Evolutionary conservation across 2,329 filamentous ascomycete species (phyloP).

Genomic region (Fusarium pseudoanthophilum): DNA sequence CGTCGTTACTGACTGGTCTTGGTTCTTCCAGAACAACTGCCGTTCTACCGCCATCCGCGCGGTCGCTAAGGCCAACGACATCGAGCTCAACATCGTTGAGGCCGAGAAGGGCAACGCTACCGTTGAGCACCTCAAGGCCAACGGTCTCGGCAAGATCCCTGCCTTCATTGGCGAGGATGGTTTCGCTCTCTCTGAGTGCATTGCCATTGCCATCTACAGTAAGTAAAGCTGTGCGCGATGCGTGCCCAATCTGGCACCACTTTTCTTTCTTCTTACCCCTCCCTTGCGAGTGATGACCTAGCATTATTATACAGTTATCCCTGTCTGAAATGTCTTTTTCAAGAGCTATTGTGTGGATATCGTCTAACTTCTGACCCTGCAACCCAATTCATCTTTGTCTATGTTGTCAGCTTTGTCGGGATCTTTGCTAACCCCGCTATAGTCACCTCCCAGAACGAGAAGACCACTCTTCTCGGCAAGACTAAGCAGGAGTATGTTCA

Average conservation of each 20-base stretch:
- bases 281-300: constrained; percentile 71
- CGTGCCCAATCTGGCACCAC: constrained; percentile 22
- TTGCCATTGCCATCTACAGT: constrained; percentile 98
- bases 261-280: constrained; percentile 45
- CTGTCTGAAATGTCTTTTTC: constrained; percentile 82
- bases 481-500: constrained; percentile 95
- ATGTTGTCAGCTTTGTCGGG: constrained; percentile 44
- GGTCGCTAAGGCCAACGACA: constrained; percentile 96
- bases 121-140: constrained; percentile 84
- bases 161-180: constrained; percentile 93
- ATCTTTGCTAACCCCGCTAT: constrained; percentile 49
- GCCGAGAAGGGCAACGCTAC: constrained; percentile 73
- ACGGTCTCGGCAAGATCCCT: constrained; percentile 90
- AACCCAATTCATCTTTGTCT: constrained; percentile 40
- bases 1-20: constrained; percentile 50
- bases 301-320: constrained; percentile 93
- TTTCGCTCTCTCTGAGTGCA: constrained; percentile 86
- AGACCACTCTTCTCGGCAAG: constrained; percentile 98
- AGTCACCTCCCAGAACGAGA: constrained; percentile 99
- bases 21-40: constrained; percentile 76
- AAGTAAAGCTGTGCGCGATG: constrained; percentile 59
- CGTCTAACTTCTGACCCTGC: constrained; percentile 82
- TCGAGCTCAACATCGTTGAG: constrained; percentile 88
- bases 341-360: constrained; percentile 79
- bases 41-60: constrained; percentile 89